Conservation (phyloP, 768 basidiomycete genomes). For the Hygrophorus pudorinus region DNA sequence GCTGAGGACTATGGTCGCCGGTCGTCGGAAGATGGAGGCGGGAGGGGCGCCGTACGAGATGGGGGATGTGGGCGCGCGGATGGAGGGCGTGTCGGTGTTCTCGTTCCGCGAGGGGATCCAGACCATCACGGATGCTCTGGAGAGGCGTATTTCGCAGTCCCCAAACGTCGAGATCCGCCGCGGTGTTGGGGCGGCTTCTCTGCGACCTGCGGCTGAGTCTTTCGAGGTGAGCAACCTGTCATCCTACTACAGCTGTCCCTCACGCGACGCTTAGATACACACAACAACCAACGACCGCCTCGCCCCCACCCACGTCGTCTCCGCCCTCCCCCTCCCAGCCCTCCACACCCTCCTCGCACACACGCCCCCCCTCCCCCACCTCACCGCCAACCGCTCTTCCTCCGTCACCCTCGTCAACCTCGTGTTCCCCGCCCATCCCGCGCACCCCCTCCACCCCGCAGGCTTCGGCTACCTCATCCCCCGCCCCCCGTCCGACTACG, state of each 20-base stretch:
- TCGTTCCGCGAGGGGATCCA: constrained; percentile 74
- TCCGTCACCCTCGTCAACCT: constrained; percentile 86
- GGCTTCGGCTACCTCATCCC: constrained; percentile 96
- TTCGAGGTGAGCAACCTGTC: constrained; percentile 35
- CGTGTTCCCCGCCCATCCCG: constrained; percentile 52
- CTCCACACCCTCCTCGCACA: constrained; percentile 35
- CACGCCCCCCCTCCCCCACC: constrained; percentile 42
- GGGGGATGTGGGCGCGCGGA: constrained; percentile 34
- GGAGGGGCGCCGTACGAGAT: constrained; percentile 29
- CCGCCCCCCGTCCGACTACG: constrained; percentile 52
- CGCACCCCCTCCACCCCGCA: constrained; percentile 52
- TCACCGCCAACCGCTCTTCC: constrained; percentile 60
- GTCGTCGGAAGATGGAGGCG: constrained; percentile 7
- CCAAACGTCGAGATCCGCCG: constrained; percentile 51
- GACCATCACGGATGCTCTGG: constrained; percentile 51
- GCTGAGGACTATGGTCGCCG: constrained; percentile 18
- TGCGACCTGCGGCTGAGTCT: constrained; percentile 23
- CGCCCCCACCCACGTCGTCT: constrained; percentile 59
- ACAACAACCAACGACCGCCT: constrained; percentile 24
- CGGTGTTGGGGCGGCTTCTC: constrained; percentile 27
- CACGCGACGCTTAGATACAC: constrained; percentile 16
- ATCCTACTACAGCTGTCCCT: constrained; percentile 3
- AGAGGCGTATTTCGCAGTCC: constrained; percentile 30
- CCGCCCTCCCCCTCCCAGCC: constrained; percentile 59
- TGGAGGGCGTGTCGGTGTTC: constrained; percentile 65